Evolutionary conservation across 1,284 basidiomycete genomes (phyloP).

Genomic region (Ganoderma lingzhi): DNA sequence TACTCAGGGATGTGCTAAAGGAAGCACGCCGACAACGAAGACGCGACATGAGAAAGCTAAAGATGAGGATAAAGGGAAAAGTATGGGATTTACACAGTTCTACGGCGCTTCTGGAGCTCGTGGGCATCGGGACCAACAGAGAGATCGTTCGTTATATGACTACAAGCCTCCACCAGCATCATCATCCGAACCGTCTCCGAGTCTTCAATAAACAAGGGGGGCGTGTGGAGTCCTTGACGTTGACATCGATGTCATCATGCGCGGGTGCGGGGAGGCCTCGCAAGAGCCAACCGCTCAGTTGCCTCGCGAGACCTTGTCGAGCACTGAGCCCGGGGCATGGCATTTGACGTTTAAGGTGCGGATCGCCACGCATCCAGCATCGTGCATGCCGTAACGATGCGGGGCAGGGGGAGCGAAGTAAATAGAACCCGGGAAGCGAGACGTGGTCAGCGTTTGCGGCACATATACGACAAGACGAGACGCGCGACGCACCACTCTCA

Average conservation of each 20-base stretch:
- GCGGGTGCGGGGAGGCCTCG: not conserved
- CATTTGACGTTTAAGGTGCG: not conserved
- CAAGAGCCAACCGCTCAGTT: slow-evolving; percentile 26
- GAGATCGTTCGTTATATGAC: slow-evolving; percentile 27
- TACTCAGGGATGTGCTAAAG: not conserved
- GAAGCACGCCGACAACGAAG: not conserved
- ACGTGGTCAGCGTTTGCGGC: slow-evolving; percentile 2
- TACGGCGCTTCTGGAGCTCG: slow-evolving; percentile 36
- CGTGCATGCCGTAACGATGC: slow-evolving; percentile 9
- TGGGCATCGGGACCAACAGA: slow-evolving; percentile 13
- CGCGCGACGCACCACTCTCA: slow-evolving; percentile 70
- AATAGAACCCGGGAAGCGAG: slow-evolving; percentile 4
- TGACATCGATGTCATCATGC: slow-evolving; percentile 12
- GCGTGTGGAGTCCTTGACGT: slow-evolving; percentile 1
- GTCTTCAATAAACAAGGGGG: slow-evolving; percentile 27
- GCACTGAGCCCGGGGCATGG: slow-evolving; percentile 29
- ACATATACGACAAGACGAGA: not conserved
- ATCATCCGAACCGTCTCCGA: slow-evolving; percentile 23
- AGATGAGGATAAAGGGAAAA: slow-evolving; percentile 10
- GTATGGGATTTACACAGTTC: slow-evolving; percentile 34
- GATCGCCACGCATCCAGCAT: not conserved
- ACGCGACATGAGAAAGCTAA: not conserved
- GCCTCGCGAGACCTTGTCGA: slow-evolving; percentile 42
- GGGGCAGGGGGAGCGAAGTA: slow-evolving; percentile 5
- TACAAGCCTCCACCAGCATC: slow-evolving; percentile 23